Evolutionary conservation across 768 basidiomycete genomes (phyloP).

Genomic region (Pholiota molesta): DNA sequence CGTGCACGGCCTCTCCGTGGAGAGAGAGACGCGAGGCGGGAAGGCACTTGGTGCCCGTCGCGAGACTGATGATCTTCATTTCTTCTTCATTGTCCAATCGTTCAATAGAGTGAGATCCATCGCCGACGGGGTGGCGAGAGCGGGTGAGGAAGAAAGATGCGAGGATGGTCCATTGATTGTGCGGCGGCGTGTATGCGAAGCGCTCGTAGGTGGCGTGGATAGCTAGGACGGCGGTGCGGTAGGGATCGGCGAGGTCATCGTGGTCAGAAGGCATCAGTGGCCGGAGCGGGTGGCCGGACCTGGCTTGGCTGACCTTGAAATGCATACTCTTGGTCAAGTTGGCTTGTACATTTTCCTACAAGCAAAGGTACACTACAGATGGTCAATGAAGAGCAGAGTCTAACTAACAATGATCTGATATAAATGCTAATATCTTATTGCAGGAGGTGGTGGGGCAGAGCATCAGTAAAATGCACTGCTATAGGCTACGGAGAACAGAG

Average conservation of each 20-base stretch:
- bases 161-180: constrained; percentile 63
- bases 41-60: constrained; percentile 86
- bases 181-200: constrained; percentile 52
- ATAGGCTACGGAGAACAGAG: too few species aligned
- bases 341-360: too few species aligned
- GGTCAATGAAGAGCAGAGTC: too few species aligned
- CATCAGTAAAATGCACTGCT: too few species aligned
- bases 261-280: constrained; percentile 6
- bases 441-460: too few species aligned
- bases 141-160: constrained; percentile 54
- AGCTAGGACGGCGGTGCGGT: constrained; percentile 24
- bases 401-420: too few species aligned
- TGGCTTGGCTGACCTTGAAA: neutral
- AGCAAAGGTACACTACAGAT: too few species aligned
- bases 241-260: constrained; percentile 12
- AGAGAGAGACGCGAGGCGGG: constrained; percentile 62
- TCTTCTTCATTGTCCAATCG: constrained; percentile 13
- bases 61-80: constrained; percentile 66
- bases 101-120: neutral
- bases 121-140: constrained; percentile 4
- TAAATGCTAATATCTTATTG: too few species aligned
- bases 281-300: neutral
- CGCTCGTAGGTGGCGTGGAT: constrained; percentile 48
- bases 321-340: too few species aligned
- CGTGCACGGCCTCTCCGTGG: constrained; percentile 81